Evolutionary conservation across 2,329 filamentous ascomycete species (phyloP).

Genomic region (Clonostachys byssicola): DNA sequence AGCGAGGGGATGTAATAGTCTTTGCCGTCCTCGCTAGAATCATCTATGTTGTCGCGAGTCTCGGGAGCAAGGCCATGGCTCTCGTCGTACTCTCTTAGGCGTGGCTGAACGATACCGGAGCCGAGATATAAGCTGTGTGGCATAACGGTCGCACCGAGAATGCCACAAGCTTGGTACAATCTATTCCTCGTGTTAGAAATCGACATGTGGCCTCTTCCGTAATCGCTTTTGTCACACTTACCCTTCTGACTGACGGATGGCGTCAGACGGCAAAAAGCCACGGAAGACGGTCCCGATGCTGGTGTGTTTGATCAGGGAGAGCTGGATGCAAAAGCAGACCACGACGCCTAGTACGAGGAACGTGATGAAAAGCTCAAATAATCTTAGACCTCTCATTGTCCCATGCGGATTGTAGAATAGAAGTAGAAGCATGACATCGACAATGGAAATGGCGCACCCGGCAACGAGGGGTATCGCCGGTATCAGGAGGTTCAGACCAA

Average conservation of each 20-base stretch:
- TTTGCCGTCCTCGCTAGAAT: too few relatives aligned
- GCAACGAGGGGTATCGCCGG: too few relatives aligned
- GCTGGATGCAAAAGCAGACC: constrained; percentile 66
- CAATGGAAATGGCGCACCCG: constrained; percentile 45
- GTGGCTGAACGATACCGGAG: constrained; percentile 64
- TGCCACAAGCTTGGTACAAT: constrained; percentile 69
- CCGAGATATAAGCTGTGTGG: constrained; percentile 66
- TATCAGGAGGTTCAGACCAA: too few relatives aligned
- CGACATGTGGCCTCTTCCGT: too few relatives aligned
- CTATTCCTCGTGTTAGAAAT: constrained; percentile 29
- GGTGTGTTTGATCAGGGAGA: constrained; percentile 55
- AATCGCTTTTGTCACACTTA: too few relatives aligned
- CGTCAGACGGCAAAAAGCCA: constrained; percentile 60
- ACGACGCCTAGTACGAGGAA: constrained; percentile 64
- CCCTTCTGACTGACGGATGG: constrained; percentile 22
- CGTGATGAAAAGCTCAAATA: constrained; percentile 61
- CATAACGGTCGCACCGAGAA: constrained; percentile 74
- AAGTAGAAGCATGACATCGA: constrained; percentile 31
- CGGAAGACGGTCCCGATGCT: constrained; percentile 55
- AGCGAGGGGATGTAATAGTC: constrained; percentile 53
- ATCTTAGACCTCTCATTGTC: constrained; percentile 29
- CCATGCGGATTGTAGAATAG: constrained; percentile 61
- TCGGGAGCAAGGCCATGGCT: constrained; percentile 47
- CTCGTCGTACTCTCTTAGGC: constrained; percentile 55
- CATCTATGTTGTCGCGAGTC: constrained; percentile 52